Base-by-base conservation (phyloP, 139 green algal species). In the Eudorina sp. region DNA sequence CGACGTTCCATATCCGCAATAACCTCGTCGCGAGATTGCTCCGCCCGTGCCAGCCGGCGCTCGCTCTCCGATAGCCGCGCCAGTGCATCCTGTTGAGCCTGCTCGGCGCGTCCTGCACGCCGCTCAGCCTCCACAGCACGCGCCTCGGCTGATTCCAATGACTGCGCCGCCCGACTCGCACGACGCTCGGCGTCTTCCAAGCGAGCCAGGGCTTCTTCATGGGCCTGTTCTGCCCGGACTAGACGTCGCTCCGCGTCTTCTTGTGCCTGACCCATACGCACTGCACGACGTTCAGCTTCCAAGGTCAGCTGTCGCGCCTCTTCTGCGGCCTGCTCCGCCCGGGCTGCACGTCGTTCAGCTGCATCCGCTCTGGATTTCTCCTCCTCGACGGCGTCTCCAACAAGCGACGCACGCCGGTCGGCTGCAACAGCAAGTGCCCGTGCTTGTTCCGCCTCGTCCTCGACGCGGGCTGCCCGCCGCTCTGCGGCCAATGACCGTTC, bases 171-270 rank as follows among this genome's bases (percentile, higher is more conserved):
- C 6, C 60, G 43, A 3, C 23, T 25, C 8, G 82, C 45, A 16
- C 34, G n/a, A 11, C 64, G 66, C 68, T 88, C 82, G 6, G 31
- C 66, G 31, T 68, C 82, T 27, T 51, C 60, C 60, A 41, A 7
- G 3, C 31, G 53, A 48, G 40, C 41, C 36, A 21, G 7, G 8
- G 21, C 53, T 40, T 84, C 77, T 23, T 53, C 53, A 34, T 43
- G 27, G 0, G 36, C 53, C 18, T 53, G 18, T 40, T 84, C 77
- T 5, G 53, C 77, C 21, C 77, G 51, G 53, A 29, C 77, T n/a
- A 53, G 53, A 53, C 64, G 81, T 6, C n/a, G 38, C 16, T 86
- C 80, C 18, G 80, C 60, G 29, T 62, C 80, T 31, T 77, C 60
- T 16, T 3, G 13, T 53, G 3, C 41, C 31, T 62, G 25, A 23